A percentile compares a stretch with the other conserved stretches of the same genome.
Evolutionary conservation across 305 asterid species (phyloP).

Genomic region (Fraxinus floribunda): DNA sequence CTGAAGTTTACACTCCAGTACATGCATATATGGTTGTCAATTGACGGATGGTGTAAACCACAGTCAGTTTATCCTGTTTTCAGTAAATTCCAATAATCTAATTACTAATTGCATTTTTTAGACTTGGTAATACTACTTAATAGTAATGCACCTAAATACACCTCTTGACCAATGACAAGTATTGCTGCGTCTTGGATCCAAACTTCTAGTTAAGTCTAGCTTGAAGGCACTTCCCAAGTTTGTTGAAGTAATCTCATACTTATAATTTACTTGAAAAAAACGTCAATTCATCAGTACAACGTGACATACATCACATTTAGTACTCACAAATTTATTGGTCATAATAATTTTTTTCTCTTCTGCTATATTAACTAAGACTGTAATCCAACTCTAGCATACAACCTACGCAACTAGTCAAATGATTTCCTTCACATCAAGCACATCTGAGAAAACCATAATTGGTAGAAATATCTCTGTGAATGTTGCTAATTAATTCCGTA

Average conservation of each 20-base stretch:
- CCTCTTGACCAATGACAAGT: background rate
- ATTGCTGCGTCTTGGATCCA: background rate
- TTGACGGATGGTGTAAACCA: background rate
- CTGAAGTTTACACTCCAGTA: background rate
- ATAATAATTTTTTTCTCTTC: background rate
- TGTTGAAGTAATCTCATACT: background rate
- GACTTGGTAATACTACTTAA: conserved; percentile 13
- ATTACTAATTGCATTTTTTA: conserved; percentile 4
- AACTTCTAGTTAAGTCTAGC: background rate
- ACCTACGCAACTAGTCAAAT: background rate
- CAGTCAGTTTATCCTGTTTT: background rate
- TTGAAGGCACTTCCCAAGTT: conserved; percentile 9
- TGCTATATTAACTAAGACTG: background rate
- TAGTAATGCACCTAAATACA: background rate
- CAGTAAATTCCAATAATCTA: background rate
- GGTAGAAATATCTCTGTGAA: conserved; percentile 6
- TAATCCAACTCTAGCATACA: background rate
- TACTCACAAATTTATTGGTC: background rate
- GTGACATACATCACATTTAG: background rate
- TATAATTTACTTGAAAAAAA: background rate
- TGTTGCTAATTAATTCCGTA: background rate
- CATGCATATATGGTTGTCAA: background rate
- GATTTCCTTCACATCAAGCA: background rate
- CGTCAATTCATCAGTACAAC: background rate
- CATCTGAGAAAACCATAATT: background rate